These are phyloP conservation scores for Asterionellopsis glacialis DNA, from an alignment of 108 stramenopile species.

Conservation along the genomic window DNA sequence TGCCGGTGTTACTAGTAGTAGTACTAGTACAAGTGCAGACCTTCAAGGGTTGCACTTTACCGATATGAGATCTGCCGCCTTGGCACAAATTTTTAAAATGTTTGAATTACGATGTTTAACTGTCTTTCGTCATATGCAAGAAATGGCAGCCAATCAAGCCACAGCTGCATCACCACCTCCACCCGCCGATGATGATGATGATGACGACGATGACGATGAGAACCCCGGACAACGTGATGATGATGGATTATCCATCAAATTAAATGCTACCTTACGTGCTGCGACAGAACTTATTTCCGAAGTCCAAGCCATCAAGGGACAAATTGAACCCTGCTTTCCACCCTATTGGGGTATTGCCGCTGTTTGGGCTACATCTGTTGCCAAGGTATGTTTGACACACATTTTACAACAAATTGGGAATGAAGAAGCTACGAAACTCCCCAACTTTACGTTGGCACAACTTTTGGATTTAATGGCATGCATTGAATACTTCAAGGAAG, in stretches of 20 bases:
- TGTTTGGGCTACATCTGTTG: slow-evolving; percentile 81
- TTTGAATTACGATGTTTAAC: slow-evolving; percentile 74
- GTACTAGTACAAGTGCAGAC: slow-evolving; percentile 18
- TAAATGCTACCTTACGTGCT: slow-evolving; percentile 77
- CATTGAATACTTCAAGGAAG: slow-evolving; percentile 84
- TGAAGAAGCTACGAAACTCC: slow-evolving; percentile 71
- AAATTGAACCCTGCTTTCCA: slow-evolving; percentile 87
- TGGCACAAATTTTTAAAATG: slow-evolving; percentile 80
- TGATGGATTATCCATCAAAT: slow-evolving; percentile 16
- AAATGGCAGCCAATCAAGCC: slow-evolving; percentile 4
- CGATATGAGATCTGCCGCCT: slow-evolving; percentile 80
- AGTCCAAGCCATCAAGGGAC: slow-evolving; percentile 77
- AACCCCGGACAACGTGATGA: too few species aligned
- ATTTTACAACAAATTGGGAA: slow-evolving; percentile 88
- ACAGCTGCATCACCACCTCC: too few species aligned
- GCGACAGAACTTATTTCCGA: slow-evolving; percentile 76
- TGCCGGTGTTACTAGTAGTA: slow-evolving; percentile 40
- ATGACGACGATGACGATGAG: neutral
- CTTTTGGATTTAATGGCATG: slow-evolving; percentile 85
- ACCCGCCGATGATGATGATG: neutral
- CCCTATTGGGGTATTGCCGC: slow-evolving; percentile 80
- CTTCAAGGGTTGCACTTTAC: slow-evolving; percentile 65
- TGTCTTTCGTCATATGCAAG: slow-evolving; percentile 67
- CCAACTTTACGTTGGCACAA: slow-evolving; percentile 77
- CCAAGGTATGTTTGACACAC: slow-evolving; percentile 79